phyloP scores from a whole-genome alignment of 2,329 filamentous ascomycete genomes.

The Epichloe sibirici region DNA sequence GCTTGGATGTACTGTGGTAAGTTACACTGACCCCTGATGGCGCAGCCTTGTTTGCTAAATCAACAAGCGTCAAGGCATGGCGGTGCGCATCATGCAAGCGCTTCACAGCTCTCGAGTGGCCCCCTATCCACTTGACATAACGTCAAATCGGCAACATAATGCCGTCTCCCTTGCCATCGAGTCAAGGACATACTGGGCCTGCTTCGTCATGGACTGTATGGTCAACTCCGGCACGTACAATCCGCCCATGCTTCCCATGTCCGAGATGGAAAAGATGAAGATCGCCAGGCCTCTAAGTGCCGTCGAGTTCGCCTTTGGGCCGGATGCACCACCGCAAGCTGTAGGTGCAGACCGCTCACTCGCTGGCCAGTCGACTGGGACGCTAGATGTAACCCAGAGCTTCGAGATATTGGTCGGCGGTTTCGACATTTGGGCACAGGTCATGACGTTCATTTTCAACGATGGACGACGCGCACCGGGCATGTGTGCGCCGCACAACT shows the following conservation, averaged over 20 bases:
- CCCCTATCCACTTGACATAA: slow-evolving; percentile 16
- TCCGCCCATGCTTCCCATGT: slow-evolving; percentile 23
- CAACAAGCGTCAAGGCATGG: slow-evolving; percentile 17
- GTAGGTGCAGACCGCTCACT: slow-evolving; percentile 3
- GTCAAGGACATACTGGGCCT: slow-evolving; percentile 31
- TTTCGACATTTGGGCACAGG: slow-evolving; percentile 30
- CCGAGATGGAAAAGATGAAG: slow-evolving; percentile 21
- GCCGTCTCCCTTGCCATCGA: slow-evolving; percentile 18
- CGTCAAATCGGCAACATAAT: slow-evolving; percentile 10
- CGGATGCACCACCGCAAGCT: slow-evolving; percentile 10
- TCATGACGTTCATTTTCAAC: slow-evolving; percentile 29
- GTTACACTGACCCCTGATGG: background rate
- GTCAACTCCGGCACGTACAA: slow-evolving; percentile 29
- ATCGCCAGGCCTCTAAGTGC: slow-evolving; percentile 19
- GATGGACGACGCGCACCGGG: slow-evolving; percentile 28
- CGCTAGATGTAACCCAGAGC: slow-evolving; percentile 15
- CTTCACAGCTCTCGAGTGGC: slow-evolving; percentile 18
- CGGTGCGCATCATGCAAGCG: slow-evolving; percentile 27
- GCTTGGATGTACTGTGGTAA: slow-evolving; percentile 30
- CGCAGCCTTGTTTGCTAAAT: background rate
- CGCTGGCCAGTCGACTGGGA: slow-evolving; percentile 6
- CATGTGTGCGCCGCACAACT: slow-evolving; percentile 26
- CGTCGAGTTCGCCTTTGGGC: slow-evolving; percentile 27
- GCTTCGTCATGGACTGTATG: slow-evolving; percentile 33
- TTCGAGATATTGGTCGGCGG: slow-evolving; percentile 28